Evolutionary conservation across 2,329 filamentous ascomycete species (phyloP).

Genomic region (Paraconiothyrium brasiliense): DNA sequence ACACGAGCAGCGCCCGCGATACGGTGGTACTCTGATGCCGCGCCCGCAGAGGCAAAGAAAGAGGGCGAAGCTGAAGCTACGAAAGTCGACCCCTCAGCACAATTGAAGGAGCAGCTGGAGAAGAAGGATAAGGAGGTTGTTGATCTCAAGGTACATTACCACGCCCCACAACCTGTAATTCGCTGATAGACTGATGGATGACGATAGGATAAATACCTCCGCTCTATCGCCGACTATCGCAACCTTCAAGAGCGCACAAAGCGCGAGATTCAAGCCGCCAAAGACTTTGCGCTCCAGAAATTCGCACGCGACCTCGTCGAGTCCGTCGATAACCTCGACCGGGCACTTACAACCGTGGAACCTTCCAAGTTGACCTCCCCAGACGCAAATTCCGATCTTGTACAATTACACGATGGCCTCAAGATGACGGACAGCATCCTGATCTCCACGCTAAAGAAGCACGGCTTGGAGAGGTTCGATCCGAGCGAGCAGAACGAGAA

Average conservation of each 20-base stretch:
- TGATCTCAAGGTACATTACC: constrained; percentile 80
- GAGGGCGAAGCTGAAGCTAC: constrained; percentile 52
- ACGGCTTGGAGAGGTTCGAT: constrained; percentile 90
- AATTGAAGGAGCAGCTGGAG: constrained; percentile 72
- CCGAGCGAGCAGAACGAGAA: constrained; percentile 76
- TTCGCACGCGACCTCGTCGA: constrained; percentile 97
- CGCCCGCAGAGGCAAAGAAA: constrained; percentile 40
- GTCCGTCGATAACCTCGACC: constrained; percentile 96
- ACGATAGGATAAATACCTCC: constrained; percentile 89
- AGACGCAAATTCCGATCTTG: constrained; percentile 75
- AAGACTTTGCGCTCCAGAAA: constrained; percentile 91
- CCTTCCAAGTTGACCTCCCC: constrained; percentile 73
- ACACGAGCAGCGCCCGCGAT: constrained; percentile 45
- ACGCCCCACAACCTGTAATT: constrained; percentile 11
- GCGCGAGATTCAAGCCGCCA: constrained; percentile 86
- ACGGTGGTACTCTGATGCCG: constrained; percentile 60
- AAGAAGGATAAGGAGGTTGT: constrained; percentile 75
- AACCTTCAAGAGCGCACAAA: constrained; percentile 96
- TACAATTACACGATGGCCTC: constrained; percentile 84
- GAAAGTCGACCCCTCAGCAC: constrained; percentile 51
- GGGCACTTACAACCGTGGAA: constrained; percentile 82
- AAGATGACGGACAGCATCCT: constrained; percentile 95
- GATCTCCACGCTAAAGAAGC: constrained; percentile 88
- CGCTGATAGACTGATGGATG: not conserved
- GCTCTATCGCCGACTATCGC: constrained; percentile 93